A percentile compares a stretch with the other conserved stretches of the same genome.
phyloP scores from a whole-genome alignment of 2,329 filamentous ascomycete species.

The Nigrospora osmanthi region DNA sequence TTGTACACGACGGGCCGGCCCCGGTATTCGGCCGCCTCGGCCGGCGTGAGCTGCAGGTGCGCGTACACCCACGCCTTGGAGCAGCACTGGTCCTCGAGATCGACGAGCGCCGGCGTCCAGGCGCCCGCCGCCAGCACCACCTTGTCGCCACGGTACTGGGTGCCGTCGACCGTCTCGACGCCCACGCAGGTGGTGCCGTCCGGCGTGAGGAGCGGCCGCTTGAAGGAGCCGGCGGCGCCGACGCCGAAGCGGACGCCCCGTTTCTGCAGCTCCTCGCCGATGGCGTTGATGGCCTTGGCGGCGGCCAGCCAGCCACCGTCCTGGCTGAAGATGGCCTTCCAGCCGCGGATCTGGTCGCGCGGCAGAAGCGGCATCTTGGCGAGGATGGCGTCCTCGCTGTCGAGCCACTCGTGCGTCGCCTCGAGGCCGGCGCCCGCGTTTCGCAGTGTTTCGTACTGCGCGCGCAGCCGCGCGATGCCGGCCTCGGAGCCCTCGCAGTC shows the following conservation, averaged over 20 bases:
- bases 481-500: conserved; percentile 23
- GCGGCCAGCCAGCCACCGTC: conserved; percentile 40
- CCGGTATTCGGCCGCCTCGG: conserved; percentile 32
- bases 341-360: conserved; percentile 32
- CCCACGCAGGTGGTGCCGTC: conserved; percentile 28
- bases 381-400: conserved; percentile 34
- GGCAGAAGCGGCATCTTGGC: conserved; percentile 28
- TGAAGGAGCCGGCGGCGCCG: conserved; percentile 34
- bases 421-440: conserved; percentile 20
- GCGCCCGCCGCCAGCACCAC: conserved; percentile 32
- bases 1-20: conserved; percentile 35
- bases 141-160: conserved; percentile 32
- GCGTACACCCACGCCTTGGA: conserved; percentile 38
- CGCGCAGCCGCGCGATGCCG: conserved; percentile 22
- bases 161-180: conserved; percentile 30
- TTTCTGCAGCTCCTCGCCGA: conserved; percentile 27
- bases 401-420: conserved; percentile 30
- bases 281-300: conserved; percentile 36
- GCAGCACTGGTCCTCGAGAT: conserved; percentile 27
- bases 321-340: conserved; percentile 33
- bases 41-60: conserved; percentile 31
- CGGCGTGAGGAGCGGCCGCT: conserved; percentile 27
- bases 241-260: conserved; percentile 33
- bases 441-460: conserved; percentile 26
- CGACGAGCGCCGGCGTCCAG: conserved; percentile 26